Evolutionary conservation across 2,329 filamentous ascomycete species (phyloP).

Genomic region (Mycocentrospora acerina): DNA sequence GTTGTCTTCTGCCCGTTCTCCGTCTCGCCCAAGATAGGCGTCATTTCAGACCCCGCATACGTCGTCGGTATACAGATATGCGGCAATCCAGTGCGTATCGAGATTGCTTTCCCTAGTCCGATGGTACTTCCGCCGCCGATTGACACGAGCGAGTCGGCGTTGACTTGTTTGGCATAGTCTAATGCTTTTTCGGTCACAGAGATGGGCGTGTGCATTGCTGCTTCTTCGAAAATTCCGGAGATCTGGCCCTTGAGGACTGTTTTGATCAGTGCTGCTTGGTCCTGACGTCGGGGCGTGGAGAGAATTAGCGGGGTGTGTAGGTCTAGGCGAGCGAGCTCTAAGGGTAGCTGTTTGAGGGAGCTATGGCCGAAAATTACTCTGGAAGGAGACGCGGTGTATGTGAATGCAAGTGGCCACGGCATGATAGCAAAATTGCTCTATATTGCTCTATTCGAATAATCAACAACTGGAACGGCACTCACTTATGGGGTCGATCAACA

Average conservation of each 20-base stretch:
- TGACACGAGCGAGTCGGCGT: constrained; percentile 59
- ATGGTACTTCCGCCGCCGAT: constrained; percentile 65
- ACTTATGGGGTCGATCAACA: too few species aligned
- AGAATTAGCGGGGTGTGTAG: constrained; percentile 28
- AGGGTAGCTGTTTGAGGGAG: too few species aligned
- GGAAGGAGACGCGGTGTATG: too few species aligned
- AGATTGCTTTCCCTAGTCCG: constrained; percentile 52
- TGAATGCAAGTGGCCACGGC: too few species aligned
- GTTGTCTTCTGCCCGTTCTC: constrained; percentile 61
- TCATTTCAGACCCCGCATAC: constrained; percentile 57
- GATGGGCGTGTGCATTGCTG: constrained; percentile 64
- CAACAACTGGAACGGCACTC: too few species aligned
- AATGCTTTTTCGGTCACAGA: constrained; percentile 60
- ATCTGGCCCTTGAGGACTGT: too few species aligned
- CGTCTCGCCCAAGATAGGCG: constrained; percentile 65
- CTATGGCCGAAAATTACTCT: too few species aligned
- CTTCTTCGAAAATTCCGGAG: constrained; percentile 57
- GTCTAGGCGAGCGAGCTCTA: too few species aligned
- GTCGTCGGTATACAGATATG: constrained; percentile 41
- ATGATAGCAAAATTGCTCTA: too few species aligned
- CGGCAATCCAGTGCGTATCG: constrained; percentile 32
- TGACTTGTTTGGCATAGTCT: constrained; percentile 43
- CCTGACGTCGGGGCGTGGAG: constrained; percentile 26
- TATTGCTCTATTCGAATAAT: too few species aligned
- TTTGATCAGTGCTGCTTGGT: constrained; percentile 20